Percentiles rank a stretch among this genome's conserved stretches.
These are phyloP conservation scores for Heliosperma pusillum DNA, from an alignment of 148 eudicot species.

Conservation along the genomic window DNA sequence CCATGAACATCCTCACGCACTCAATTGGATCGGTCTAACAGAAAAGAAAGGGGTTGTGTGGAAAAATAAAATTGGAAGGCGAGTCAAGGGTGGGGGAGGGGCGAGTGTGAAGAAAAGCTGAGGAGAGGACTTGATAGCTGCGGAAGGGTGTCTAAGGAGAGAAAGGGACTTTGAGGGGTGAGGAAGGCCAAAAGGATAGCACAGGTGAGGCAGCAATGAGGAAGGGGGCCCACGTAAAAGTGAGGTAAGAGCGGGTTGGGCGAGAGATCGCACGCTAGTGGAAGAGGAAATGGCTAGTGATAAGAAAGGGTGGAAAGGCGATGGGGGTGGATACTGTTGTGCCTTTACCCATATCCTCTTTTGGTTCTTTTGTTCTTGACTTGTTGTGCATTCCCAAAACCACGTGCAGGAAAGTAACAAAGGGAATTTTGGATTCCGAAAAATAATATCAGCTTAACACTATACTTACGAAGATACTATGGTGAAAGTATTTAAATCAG, in stretches of 20 bases:
- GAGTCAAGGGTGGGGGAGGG: too few species aligned
- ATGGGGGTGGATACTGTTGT: not conserved
- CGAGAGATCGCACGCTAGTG: not conserved
- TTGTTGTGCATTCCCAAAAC: not conserved
- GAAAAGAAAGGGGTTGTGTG: too few species aligned
- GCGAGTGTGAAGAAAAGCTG: too few species aligned
- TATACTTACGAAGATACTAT: not conserved
- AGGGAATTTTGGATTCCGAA: not conserved
- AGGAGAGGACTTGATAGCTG: too few species aligned
- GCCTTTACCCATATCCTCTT: not conserved
- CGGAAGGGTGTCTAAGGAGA: too few species aligned
- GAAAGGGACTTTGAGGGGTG: too few species aligned
- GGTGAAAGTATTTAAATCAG: not conserved
- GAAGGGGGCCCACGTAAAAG: not conserved
- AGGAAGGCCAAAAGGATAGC: too few species aligned
- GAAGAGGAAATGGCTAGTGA: not conserved
- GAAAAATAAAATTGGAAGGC: too few species aligned
- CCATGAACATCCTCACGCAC: too few species aligned
- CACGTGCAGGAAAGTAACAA: not conserved
- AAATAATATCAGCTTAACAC: not conserved
- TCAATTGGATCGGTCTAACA: too few species aligned
- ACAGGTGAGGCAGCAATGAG: too few species aligned
- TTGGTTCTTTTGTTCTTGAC: not conserved
- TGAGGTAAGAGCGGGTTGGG: not conserved
- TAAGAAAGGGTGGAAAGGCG: not conserved